phyloP scores from a whole-genome alignment of 768 basidiomycete species.

The Suillus occidentalis region DNA sequence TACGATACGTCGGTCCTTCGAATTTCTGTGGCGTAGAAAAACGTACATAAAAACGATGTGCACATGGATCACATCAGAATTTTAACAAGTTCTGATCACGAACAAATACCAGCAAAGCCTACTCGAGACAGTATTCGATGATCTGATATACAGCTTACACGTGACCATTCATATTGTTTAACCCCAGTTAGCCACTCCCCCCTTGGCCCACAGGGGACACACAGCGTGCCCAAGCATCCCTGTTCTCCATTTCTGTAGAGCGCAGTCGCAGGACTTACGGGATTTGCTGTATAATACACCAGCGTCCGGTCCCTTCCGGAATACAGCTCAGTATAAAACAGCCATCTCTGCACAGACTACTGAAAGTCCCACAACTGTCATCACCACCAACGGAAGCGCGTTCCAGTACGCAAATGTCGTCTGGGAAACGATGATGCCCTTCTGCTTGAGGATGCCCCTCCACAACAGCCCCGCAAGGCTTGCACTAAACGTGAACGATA shows the following conservation, averaged over 20 bases:
- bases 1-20: not conserved
- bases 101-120: not conserved
- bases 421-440: conserved; percentile 62
- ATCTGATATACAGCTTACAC: not conserved
- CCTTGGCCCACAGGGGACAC: not conserved
- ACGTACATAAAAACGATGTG: not conserved
- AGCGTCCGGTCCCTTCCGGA: not conserved
- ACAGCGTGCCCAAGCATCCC: not conserved
- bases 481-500: conserved; percentile 85
- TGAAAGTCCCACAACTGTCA: conserved; percentile 65
- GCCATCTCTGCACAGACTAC: conserved; percentile 80
- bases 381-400: conserved; percentile 56
- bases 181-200: not conserved
- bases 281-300: not conserved
- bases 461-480: conserved; percentile 89
- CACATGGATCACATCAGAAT: not conserved
- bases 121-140: not conserved
- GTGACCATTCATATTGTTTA: not conserved
- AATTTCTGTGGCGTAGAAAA: not conserved
- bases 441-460: conserved; percentile 71
- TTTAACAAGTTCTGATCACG: not conserved
- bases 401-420: conserved; percentile 75
- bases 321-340: conserved; percentile 37
- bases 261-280: not conserved
- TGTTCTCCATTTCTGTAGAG: not conserved